Base-by-base conservation (phyloP, 192 early-diverging fungal species). In the Dimargaris cristalligena region DNA sequence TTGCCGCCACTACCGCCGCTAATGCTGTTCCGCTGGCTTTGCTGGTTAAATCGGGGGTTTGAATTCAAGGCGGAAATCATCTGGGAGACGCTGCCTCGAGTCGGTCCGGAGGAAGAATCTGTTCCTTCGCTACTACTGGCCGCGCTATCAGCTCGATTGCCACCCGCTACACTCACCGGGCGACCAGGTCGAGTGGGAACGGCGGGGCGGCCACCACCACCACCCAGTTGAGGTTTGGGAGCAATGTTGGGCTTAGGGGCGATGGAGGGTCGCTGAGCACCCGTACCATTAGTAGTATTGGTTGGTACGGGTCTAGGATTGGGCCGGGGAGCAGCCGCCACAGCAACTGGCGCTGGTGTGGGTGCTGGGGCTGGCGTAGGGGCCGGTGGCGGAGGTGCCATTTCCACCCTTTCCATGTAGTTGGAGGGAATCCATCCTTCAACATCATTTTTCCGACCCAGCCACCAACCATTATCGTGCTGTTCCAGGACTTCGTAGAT, bases 391-490 rank as follows among this genome's bases (percentile, higher is more conserved):
- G 67, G 61, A 16, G 66, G 67, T 35, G 68, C 65, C 1, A 68
- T 67, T 28, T 71, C 69, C 13, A 76, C 78, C 35, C 80, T 79
- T 46, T 85, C 82, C 28, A 86, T 60, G 58, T 88, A 88, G 66
- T 88, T 85, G 60, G 82, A 84, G n/a, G 85, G 85, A 16, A 88
- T 76, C 85, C 83, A 88, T 28, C 82, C 83, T 70, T 86, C 80
- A 35, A 59, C 69, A 33, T 78, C 80, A 52, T 75, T 76, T 47
- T 72, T 68, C 47, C 60, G 47, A 34, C 64, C 71, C 14, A 78
- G 63, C 79, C 71, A 78, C 70, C 71, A 79, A 57, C 78, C 80
- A 63, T 70, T 81, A 29, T 72, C 59, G 59, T 79, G 74, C 52
- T 85, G 79, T 54, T 83, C 75, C 16, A 81, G 28, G 58, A 89